A percentile compares a stretch with the other conserved stretches of the same genome.
These are phyloP conservation scores for Dioszegia crocea DNA, from an alignment of 768 basidiomycete genomes.

Conservation along the genomic window DNA sequence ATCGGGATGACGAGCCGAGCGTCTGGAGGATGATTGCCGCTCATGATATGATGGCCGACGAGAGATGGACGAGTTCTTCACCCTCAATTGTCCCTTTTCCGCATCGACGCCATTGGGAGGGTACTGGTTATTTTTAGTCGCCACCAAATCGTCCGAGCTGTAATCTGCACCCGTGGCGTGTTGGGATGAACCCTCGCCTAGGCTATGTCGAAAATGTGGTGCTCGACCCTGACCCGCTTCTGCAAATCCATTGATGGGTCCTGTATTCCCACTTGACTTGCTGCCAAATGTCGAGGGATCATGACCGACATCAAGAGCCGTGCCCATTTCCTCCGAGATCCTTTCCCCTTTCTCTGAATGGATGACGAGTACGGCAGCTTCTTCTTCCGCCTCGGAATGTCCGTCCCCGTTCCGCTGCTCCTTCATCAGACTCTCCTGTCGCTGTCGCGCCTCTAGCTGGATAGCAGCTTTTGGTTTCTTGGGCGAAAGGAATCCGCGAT, in stretches of 20 bases:
- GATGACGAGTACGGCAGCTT: neutral
- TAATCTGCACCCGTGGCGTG: constrained; percentile 12
- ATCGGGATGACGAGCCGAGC: neutral
- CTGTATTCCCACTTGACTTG: neutral
- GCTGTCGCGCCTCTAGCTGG: constrained; percentile 22
- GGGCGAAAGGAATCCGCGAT: constrained; percentile 27
- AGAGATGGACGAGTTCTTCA: neutral
- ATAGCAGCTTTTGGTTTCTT: constrained; percentile 35
- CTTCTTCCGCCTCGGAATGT: neutral
- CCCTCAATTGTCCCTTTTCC: neutral
- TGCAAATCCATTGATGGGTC: neutral
- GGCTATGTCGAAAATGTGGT: constrained; percentile 5
- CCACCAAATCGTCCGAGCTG: constrained; percentile 25
- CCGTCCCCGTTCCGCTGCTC: neutral
- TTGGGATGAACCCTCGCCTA: constrained; percentile 18
- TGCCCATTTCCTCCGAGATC: neutral
- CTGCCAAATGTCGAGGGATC: neutral
- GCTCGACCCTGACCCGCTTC: neutral
- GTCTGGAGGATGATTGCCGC: neutral
- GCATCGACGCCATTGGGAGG: neutral
- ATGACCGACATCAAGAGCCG: neutral
- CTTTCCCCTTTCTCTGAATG: neutral
- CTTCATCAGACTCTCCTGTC: neutral
- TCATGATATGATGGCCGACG: constrained; percentile 1
- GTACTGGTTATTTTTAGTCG: neutral